Evolutionary conservation across 176 grass and related monocot species (phyloP).

Genomic region (Typha latifolia): DNA sequence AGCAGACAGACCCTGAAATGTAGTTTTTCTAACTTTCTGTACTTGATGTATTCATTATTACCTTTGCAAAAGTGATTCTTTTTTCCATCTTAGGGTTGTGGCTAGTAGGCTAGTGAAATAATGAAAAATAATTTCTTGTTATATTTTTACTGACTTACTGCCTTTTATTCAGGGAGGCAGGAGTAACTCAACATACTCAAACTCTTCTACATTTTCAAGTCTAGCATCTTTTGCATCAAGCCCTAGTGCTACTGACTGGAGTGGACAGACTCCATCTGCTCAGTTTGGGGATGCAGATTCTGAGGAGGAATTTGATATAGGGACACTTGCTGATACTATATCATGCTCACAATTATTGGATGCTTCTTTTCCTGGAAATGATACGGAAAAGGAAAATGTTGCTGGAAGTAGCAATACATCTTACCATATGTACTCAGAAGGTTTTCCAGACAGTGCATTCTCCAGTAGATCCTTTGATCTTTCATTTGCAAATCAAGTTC

Average conservation of each 20-base stretch:
- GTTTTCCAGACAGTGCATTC: background rate
- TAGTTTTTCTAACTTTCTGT: no score
- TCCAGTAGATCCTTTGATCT: slow-evolving; percentile 2
- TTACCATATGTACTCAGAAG: background rate
- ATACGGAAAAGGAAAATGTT: background rate
- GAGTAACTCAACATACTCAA: background rate
- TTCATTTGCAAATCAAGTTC: slow-evolving; percentile 4
- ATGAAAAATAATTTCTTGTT: background rate
- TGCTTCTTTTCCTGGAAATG: slow-evolving; percentile 15
- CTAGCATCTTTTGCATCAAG: slow-evolving; percentile 9
- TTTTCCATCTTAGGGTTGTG: no score
- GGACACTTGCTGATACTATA: background rate
- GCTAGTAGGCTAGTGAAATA: background rate
- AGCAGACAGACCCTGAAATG: no score
- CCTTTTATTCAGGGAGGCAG: background rate
- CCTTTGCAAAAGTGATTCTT: no score
- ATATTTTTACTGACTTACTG: background rate
- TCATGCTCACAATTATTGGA: background rate
- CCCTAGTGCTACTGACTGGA: slow-evolving; percentile 4
- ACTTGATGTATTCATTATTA: no score
- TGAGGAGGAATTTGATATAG: slow-evolving; percentile 5
- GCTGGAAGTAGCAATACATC: no score
- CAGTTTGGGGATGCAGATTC: slow-evolving; percentile 20
- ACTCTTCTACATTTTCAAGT: background rate
- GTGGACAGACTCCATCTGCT: slow-evolving; percentile 7